Conservation (phyloP, 1,139 yeast genomes). For the Suhomyces terraborum region DNA sequence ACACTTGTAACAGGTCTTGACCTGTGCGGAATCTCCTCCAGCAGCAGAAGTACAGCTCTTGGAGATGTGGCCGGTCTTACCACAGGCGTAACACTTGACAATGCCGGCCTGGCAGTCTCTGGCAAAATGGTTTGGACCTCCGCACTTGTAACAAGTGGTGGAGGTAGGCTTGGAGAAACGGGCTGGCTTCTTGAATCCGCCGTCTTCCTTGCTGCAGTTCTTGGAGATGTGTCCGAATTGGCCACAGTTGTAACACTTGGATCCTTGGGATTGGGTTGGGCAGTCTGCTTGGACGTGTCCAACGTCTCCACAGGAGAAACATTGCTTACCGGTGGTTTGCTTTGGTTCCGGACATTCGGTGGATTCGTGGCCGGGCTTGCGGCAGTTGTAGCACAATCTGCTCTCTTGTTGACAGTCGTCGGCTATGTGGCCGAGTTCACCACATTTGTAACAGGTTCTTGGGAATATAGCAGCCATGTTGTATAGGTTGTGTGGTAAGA, state of each 20-base stretch:
- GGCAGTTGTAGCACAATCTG: conserved; percentile 92
- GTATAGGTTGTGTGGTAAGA: conserved; percentile 1
- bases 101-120: conserved; percentile 80
- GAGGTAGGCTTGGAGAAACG: conserved; percentile 25
- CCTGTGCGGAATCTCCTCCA: conserved; percentile 39
- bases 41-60: conserved; percentile 68
- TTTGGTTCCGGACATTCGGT: conserved; percentile 86
- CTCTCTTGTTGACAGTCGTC: conserved; percentile 81
- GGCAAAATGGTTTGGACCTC: conserved; percentile 92
- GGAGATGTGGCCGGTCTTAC: conserved; percentile 85
- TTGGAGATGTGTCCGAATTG: conserved; percentile 82
- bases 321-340: conserved; percentile 80
- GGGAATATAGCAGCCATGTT: conserved; percentile 67
- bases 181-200: conserved; percentile 21
- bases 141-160: conserved; percentile 86
- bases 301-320: conserved; percentile 80
- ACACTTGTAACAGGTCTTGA: conserved; percentile 54
- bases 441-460: conserved; percentile 90
- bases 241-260: conserved; percentile 60
- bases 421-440: conserved; percentile 90
- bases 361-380: conserved; percentile 87
- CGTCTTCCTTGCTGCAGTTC: conserved; percentile 55
- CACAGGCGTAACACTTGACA: conserved; percentile 90
- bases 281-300: conserved; percentile 75
- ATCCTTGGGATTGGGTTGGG: conserved; percentile 52